Percentiles rank a stretch among this genome's conserved stretches.
Conservation (phyloP, 2,329 filamentous ascomycete genomes). For the Dactylellina drechsleri region DNA sequence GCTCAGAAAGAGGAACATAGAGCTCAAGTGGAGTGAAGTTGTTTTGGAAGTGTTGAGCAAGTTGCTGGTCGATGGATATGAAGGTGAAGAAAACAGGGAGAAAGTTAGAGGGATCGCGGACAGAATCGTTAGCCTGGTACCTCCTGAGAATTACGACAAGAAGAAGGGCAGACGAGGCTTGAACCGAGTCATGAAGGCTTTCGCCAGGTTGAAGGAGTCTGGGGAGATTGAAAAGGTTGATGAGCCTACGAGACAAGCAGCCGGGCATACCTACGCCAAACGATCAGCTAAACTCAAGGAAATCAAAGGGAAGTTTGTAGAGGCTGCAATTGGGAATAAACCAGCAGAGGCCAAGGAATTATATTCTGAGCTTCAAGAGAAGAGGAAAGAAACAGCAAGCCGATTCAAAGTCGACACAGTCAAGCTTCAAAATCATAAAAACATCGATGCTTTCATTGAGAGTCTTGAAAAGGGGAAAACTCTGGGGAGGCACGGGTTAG, state of each 20-base stretch:
- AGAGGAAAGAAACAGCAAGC: constrained; percentile 13
- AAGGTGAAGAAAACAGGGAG: constrained; percentile 25
- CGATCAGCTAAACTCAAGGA: constrained; percentile 35
- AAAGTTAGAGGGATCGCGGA: constrained; percentile 35
- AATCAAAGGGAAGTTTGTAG: constrained; percentile 36
- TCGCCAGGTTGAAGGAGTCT: constrained; percentile 28
- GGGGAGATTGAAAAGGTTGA: constrained; percentile 33
- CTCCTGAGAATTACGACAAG: constrained; percentile 9
- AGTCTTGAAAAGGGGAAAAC: constrained; percentile 26
- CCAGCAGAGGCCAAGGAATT: constrained; percentile 16
- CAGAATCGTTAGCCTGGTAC: constrained; percentile 26
- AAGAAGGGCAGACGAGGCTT: constrained; percentile 38
- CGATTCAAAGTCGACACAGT: constrained; percentile 33
- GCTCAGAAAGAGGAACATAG: constrained; percentile 29
- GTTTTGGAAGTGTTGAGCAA: constrained; percentile 42
- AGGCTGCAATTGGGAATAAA: constrained; percentile 15
- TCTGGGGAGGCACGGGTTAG: constrained; percentile 11
- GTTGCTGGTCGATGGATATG: constrained; percentile 27
- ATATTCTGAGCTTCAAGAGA: constrained; percentile 19
- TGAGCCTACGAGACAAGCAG: constrained; percentile 16
- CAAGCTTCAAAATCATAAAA: constrained; percentile 44
- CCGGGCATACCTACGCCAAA: constrained; percentile 38
- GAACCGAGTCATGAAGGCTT: constrained; percentile 36
- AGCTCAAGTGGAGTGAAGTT: constrained; percentile 45
- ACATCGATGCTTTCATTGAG: constrained; percentile 24